Evolutionary conservation across 2,329 filamentous ascomycete genomes (phyloP).

Genomic region (Fusarium secorum): DNA sequence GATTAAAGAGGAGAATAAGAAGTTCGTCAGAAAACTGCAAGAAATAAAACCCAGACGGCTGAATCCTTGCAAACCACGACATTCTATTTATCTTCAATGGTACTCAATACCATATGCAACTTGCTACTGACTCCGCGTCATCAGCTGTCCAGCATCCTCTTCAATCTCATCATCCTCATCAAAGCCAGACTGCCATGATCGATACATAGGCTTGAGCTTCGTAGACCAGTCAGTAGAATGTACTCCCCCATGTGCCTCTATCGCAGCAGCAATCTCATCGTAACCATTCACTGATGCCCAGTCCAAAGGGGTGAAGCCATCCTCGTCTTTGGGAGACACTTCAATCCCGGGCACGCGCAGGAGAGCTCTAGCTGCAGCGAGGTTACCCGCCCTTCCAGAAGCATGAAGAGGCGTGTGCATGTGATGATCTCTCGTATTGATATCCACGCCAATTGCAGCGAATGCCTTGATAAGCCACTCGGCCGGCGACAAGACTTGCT

Average conservation of each 20-base stretch:
- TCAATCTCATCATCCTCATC: background rate
- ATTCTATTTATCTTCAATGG: accelerated
- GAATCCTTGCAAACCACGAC: no score
- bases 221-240: background rate
- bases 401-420: background rate
- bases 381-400: background rate
- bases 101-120: accelerated
- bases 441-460: background rate
- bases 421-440: background rate
- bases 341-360: background rate
- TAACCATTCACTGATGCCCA: background rate
- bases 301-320: background rate
- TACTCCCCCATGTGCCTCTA: background rate
- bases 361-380: background rate
- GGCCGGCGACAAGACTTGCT: background rate
- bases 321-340: background rate
- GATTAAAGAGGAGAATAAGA: no score
- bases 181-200: background rate
- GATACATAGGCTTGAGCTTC: background rate
- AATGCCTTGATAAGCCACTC: background rate
- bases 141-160: background rate
- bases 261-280: background rate
- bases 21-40: no score
- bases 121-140: background rate
- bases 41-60: no score